Percentiles rank a stretch among this genome's conserved stretches.
Conservation (phyloP, 2,329 filamentous ascomycete species). For the Fusarium buharicum region DNA sequence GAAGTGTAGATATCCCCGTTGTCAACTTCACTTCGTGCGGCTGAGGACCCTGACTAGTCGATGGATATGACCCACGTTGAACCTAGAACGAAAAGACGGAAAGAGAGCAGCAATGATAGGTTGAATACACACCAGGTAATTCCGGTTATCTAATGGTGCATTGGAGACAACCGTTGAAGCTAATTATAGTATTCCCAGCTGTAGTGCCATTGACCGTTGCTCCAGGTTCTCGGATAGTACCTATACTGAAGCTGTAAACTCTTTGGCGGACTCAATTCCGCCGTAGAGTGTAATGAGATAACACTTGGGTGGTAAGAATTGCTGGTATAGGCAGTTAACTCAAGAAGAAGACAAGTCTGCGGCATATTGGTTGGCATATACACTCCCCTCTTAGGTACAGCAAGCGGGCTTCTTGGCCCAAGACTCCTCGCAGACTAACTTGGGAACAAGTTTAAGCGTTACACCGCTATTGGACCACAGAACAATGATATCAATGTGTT, state of each 20-base stretch:
- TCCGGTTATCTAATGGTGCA: conserved; percentile 9
- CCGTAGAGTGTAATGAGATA: background rate
- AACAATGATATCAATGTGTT: conserved; percentile 10
- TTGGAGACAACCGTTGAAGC: conserved; percentile 15
- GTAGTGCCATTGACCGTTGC: background rate
- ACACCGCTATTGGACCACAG: conserved; percentile 7
- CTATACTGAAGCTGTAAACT: conserved; percentile 3
- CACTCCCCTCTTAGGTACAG: conserved; percentile 10
- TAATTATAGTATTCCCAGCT: background rate
- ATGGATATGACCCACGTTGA: conserved; percentile 18
- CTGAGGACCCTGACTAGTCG: conserved; percentile 15
- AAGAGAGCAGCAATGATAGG: background rate
- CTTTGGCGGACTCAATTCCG: background rate
- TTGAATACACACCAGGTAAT: background rate
- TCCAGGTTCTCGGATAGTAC: background rate
- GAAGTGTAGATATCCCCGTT: conserved; percentile 21
- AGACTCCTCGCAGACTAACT: conserved; percentile 3
- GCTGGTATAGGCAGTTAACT: background rate
- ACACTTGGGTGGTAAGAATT: background rate
- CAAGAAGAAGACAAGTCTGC: background rate
- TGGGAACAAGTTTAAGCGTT: background rate
- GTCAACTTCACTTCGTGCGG: conserved; percentile 27
- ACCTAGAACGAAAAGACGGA: conserved; percentile 14
- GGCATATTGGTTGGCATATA: background rate
- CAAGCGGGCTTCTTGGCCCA: conserved; percentile 3